A percentile compares a stretch with the other conserved stretches of the same genome.
Conservation (phyloP, 2,329 filamentous ascomycete genomes). For the Raffaelea arxii region DNA sequence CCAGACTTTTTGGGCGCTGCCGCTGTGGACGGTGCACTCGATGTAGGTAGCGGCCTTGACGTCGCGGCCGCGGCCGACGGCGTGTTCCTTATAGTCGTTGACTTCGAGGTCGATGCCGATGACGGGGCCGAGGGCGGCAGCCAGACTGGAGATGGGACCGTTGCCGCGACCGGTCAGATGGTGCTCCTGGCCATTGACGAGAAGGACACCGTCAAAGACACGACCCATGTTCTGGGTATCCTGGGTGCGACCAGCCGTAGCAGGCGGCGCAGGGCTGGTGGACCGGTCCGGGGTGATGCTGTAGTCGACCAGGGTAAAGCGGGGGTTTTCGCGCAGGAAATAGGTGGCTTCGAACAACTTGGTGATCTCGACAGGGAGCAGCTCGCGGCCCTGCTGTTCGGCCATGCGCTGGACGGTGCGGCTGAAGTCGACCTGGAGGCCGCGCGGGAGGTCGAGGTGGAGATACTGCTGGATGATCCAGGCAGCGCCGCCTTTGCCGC, state of each 20-base stretch:
- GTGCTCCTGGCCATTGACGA: slow-evolving; percentile 73
- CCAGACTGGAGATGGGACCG: slow-evolving; percentile 82
- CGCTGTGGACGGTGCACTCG: slow-evolving; percentile 64
- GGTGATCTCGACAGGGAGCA: slow-evolving; percentile 75
- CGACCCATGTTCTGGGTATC: slow-evolving; percentile 71
- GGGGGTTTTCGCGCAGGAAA: slow-evolving; percentile 71
- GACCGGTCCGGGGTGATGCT: slow-evolving; percentile 79
- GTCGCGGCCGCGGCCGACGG: slow-evolving; percentile 69
- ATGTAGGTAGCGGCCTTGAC: slow-evolving; percentile 96
- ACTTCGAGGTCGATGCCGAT: slow-evolving; percentile 78
- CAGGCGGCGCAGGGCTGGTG: slow-evolving; percentile 57
- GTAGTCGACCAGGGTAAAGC: slow-evolving; percentile 85
- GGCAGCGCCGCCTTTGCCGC: slow-evolving; percentile 86
- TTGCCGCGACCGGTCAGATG: slow-evolving; percentile 73
- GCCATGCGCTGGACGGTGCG: slow-evolving; percentile 75
- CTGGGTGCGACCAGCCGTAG: slow-evolving; percentile 56
- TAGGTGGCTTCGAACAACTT: slow-evolving; percentile 84
- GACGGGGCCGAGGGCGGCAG: slow-evolving; percentile 66
- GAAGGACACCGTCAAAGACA: slow-evolving; percentile 75
- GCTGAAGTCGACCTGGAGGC: slow-evolving; percentile 85
- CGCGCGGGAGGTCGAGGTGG: slow-evolving; percentile 84
- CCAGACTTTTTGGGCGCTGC: slow-evolving; percentile 70
- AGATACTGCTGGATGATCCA: slow-evolving; percentile 89
- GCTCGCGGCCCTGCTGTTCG: slow-evolving; percentile 72
- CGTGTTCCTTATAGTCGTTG: slow-evolving; percentile 91